Conservation (phyloP, 2,329 filamentous ascomycete genomes). For the Berkeleyomyces basicola region DNA sequence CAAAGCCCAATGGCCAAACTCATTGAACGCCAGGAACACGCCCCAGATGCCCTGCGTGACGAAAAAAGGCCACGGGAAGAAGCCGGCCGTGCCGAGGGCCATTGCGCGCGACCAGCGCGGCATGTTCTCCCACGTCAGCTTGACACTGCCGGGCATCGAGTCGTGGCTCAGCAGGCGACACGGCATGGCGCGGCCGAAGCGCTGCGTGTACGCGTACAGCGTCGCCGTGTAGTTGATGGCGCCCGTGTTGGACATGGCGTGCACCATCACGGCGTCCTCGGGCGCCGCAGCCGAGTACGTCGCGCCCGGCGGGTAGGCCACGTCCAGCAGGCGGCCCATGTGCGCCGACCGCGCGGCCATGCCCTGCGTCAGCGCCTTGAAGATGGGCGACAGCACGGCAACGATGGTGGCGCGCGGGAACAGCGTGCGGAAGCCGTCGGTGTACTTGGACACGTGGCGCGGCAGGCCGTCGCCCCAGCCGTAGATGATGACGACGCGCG, state of each 20-base stretch:
- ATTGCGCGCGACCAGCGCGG: constrained; percentile 36
- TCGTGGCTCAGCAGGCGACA: constrained; percentile 33
- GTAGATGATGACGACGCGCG: constrained; percentile 34
- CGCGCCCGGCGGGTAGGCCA: constrained; percentile 19
- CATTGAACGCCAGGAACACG: constrained; percentile 24
- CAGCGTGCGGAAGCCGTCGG: constrained; percentile 32
- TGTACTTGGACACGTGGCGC: constrained; percentile 39
- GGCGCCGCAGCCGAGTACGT: constrained; percentile 15
- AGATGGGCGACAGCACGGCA: constrained; percentile 30
- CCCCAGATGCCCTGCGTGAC: constrained; percentile 32
- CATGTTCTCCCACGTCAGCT: constrained; percentile 26
- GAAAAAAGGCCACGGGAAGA: constrained; percentile 32
- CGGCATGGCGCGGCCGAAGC: constrained; percentile 25
- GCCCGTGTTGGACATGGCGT: constrained; percentile 43
- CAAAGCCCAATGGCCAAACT: constrained; percentile 20
- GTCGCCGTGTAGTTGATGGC: constrained; percentile 35
- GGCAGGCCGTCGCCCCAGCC: constrained; percentile 41
- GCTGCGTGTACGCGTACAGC: constrained; percentile 29
- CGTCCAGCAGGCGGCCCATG: constrained; percentile 30
- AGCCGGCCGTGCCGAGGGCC: constrained; percentile 30
- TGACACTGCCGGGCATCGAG: constrained; percentile 34
- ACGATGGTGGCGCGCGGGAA: constrained; percentile 35
- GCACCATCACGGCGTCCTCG: constrained; percentile 28
- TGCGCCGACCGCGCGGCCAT: constrained; percentile 27
- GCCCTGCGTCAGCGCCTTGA: constrained; percentile 28